Percentiles rank a stretch among this genome's conserved stretches.
Conservation (phyloP, 75 land plant species). For the Picea glauca region DNA sequence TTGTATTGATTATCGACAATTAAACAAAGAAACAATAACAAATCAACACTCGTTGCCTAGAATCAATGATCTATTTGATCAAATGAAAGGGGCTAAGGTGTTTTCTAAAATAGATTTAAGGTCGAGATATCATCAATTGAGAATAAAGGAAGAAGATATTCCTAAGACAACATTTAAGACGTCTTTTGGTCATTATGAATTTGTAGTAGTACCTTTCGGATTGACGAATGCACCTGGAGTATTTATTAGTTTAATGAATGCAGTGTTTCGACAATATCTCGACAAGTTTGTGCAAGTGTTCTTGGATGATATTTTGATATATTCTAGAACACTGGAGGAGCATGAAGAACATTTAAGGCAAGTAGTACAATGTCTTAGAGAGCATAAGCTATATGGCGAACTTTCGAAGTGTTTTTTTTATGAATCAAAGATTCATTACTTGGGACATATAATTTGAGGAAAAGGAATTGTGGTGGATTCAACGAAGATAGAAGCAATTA, state of each 20-base stretch:
- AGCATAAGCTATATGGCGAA: too few relatives aligned
- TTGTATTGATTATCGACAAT: too few relatives aligned
- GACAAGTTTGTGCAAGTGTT: slow-evolving; percentile 5
- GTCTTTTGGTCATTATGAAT: slow-evolving; percentile 1
- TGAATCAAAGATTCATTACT: too few relatives aligned
- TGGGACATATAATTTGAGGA: too few relatives aligned
- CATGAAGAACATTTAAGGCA: background rate
- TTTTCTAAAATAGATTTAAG: slow-evolving; percentile 17
- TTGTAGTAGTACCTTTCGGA: slow-evolving; percentile 15
- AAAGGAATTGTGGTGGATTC: too few relatives aligned
- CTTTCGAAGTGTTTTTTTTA: too few relatives aligned
- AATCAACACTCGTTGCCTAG: too few relatives aligned
- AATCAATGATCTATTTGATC: too few relatives aligned
- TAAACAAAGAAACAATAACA: too few relatives aligned
- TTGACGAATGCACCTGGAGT: slow-evolving; percentile 15
- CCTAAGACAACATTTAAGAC: background rate
- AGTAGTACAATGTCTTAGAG: background rate
- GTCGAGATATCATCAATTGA: slow-evolving; percentile 6
- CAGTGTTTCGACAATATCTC: background rate
- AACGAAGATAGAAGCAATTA: too few relatives aligned
- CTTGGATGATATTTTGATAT: slow-evolving; percentile 21
- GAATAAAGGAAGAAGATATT: background rate
- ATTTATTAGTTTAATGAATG: slow-evolving; percentile 7
- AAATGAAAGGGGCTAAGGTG: too few relatives aligned
- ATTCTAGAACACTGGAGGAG: background rate